Base-by-base conservation (phyloP, 257 asterid species). In the Solanum sejunctum region DNA sequence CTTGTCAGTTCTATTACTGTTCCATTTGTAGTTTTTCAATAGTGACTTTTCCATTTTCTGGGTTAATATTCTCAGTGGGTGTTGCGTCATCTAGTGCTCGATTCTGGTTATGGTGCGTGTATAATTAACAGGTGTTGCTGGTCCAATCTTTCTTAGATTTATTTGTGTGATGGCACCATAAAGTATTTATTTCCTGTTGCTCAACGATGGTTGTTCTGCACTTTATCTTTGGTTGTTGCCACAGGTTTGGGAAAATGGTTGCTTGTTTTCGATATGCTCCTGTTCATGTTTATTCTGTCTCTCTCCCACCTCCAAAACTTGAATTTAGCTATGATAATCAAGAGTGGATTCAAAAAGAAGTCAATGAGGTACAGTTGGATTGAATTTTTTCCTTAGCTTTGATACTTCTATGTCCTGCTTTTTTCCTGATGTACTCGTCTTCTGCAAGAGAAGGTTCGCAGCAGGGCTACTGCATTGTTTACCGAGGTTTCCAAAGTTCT, bases 211-310 rank as follows among this genome's bases (percentile, higher is more conserved):
- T 78, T 8, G 52, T 26, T 78, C 49, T 15, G 11, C 61, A 78
- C 83, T 45, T 78, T 10, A 78, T 78, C 60, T 78, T 78, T 78
- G 64, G 64, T 78, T 85, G 56, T 55, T 45, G 43, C 9, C 89
- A 88, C 97, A 95, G 99, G 84, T 92, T 89, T 86, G 99, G 97
- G 86, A 92, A 91, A 86, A 92, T 91, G 98, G 93, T 91, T 80
- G 98, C 98, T 85, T 96, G 99, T 93, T 96, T 96, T 87, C 95
- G 98, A 81, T 96, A 96, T 87, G 98, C 98, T 39, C 93, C 99
- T n/a, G 94, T 96, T 82, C 86, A 64, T 84, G 97, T 95, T 85
- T 93, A 91, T 82, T 91, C 98, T 83, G 97, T 95, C 78, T 83
- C 87, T 85, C 98, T 95, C 28, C 99, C 99, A 70, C 95, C 98